Base-by-base conservation (phyloP, 331 rosid genomes). In the Phaseolus coccineus region DNA sequence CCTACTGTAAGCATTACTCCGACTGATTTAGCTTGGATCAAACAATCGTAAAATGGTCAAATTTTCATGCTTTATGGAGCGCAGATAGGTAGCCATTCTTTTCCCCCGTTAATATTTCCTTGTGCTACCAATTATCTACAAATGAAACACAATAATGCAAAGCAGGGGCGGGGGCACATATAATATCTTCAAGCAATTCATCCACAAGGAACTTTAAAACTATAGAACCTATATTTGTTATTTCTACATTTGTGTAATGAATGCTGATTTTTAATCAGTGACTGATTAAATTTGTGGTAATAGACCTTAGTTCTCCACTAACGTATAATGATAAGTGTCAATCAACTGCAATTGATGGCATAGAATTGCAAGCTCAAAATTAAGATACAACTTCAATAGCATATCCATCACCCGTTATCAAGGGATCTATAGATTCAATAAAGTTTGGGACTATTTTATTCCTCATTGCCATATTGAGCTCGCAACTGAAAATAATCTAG, bases 251-350 rank as follows among this genome's bases (percentile, higher is more conserved):
- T 76, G 61, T 69, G 25, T 78, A 72, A 69, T 37, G 50, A 33
- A 56, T 33, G 78, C 30, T 51, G 62, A 69, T 74, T 77, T 86
- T 72, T 74, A 42, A 78, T 66, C 48, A 55, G 59, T 68, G 33
- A 35, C 37, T 42, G 72, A 62, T 37, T 47, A 46, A 51, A 14
- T 50, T 16, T 55, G 61, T 59, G 67, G 9, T 48, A 40, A 53
- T 70, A 77, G 15, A 70, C 64, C 53, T n/a, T 51, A 51, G 71
- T 51, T 74, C 42, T 69, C 51, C 67, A 11, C 31, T 42, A 62
- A 47, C 47, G 79, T 47, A 53, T 78, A 8, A 55, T 53, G 48
- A 53, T 46, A 51, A 81, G 52, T 59, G 81, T 64, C n/a, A 7
- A 73, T 10, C 22, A 25, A 55, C 63, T 16, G 5, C 46, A 68